These are phyloP conservation scores for Citrus mangshanensis DNA, from an alignment of 345 rosid species.

Conservation along the genomic window DNA sequence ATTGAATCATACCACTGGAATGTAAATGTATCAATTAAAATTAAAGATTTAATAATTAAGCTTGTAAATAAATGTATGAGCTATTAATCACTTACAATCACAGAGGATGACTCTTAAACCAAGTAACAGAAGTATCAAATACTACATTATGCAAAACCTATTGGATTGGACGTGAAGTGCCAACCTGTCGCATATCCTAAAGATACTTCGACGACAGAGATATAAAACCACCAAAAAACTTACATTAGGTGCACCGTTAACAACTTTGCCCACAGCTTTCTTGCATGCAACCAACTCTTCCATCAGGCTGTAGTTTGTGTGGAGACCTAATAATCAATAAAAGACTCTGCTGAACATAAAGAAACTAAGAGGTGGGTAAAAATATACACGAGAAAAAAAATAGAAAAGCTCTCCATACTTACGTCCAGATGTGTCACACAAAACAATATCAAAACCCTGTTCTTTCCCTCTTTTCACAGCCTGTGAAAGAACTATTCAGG, in stretches of 20 bases:
- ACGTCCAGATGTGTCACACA: conserved; percentile 98
- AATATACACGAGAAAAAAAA: conserved; percentile 7
- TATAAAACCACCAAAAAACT: conserved; percentile 16
- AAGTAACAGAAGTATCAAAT: not conserved
- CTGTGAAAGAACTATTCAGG: conserved; percentile 82
- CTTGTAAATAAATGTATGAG: not conserved
- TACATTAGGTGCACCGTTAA: conserved; percentile 85
- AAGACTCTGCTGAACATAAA: conserved; percentile 6
- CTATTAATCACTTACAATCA: conserved; percentile 1
- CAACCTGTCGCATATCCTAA: not conserved
- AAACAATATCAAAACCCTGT: conserved; percentile 77
- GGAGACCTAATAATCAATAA: conserved; percentile 62
- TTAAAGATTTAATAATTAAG: not conserved
- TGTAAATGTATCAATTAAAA: not conserved
- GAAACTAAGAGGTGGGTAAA: conserved; percentile 18
- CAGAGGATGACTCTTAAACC: not conserved
- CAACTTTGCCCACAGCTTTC: conserved; percentile 74
- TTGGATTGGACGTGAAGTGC: not conserved
- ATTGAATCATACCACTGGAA: not conserved
- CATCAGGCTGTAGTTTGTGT: conserved; percentile 93
- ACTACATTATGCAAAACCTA: not conserved
- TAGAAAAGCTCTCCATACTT: conserved; percentile 32
- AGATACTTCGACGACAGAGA: not conserved
- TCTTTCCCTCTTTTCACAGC: conserved; percentile 92
- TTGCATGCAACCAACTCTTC: conserved; percentile 93